Base-by-base conservation (phyloP, 2,329 filamentous ascomycete genomes). In the Neurospora crassa region DNA sequence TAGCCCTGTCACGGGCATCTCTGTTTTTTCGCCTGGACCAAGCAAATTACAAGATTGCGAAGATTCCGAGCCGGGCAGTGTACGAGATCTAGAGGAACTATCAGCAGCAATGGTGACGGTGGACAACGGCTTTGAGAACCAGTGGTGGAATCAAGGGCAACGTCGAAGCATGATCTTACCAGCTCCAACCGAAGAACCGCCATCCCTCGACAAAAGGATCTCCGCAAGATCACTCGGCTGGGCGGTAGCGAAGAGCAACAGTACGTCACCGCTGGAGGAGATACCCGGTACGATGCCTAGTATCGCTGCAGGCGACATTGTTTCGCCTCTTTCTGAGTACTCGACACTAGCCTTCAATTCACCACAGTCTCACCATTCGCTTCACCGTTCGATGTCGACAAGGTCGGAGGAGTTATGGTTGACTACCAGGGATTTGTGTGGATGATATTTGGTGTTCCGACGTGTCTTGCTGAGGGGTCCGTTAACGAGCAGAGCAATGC, bases 121-220 rank as follows among this genome's bases (percentile, higher is more conserved):
- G 3, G 86, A 88, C 75, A 88, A 87, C 74, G 86, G 86, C 2
- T 87, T 88, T 74, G 86, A 88, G 78, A 83, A 84, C 73, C 85
- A 87, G 77, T 87, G 85, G 85, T 87, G 86, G 85, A 83, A 87
- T 74, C 84, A 84, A 73, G 85, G 85, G 1, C 71, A 72, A 10
- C 78, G 81, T 1, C 78, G 79, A 68, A 73, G 77, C 74, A 29
- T 72, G 53, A 2, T 63, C 16, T 73, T 18, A 72, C 74, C 74
- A 18, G 73, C 74, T 20, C 73, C 75, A 70, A 20, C 11, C 68
- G 29, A 68, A 67, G 40, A 40, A 67, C 67, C 40, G 68, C 47
- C 34, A 71, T 34, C 40, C 70, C 40, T 63, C 40, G 40, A 43
- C 70, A 59, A 68, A 70, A 53, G 70, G 14, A 74, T 74, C 68